Evolutionary conservation across 192 early-diverging fungal genomes (phyloP).

Genomic region (Coemansia sp.): DNA sequence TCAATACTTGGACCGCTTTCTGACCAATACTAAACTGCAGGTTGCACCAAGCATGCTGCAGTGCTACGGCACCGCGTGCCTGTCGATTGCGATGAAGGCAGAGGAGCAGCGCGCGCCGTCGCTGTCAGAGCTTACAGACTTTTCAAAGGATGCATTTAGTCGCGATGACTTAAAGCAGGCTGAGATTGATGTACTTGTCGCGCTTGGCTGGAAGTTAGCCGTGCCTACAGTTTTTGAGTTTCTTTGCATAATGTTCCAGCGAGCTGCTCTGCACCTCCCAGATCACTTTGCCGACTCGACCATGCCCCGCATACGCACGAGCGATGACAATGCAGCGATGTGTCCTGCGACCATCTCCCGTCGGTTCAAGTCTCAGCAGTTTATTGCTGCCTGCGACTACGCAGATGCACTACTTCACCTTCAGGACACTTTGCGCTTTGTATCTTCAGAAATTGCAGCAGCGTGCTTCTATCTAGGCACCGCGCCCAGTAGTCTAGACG

Average conservation of each 20-base stretch:
- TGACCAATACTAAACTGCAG: conserved; percentile 21
- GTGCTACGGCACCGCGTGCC: conserved; percentile 54
- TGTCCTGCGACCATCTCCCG: conserved; percentile 26
- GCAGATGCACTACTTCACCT: conserved; percentile 45
- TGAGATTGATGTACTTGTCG: conserved; percentile 47
- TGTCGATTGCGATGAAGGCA: conserved; percentile 55
- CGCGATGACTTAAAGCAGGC: conserved; percentile 45
- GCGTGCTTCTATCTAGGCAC: conserved; percentile 50
- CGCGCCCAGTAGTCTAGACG: conserved; percentile 25
- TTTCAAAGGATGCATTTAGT: conserved; percentile 51
- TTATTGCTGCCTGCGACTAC: conserved; percentile 40
- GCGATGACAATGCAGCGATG: background rate
- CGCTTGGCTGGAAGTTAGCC: conserved; percentile 48
- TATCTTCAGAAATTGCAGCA: conserved; percentile 44
- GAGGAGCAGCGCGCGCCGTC: conserved; percentile 53
- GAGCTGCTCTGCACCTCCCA: conserved; percentile 36
- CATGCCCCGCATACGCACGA: background rate
- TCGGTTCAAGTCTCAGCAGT: conserved; percentile 31
- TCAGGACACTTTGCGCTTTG: conserved; percentile 27
- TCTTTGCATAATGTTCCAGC: conserved; percentile 44
- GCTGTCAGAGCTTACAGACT: conserved; percentile 45
- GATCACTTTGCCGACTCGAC: conserved; percentile 27
- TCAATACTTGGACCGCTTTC: conserved; percentile 51
- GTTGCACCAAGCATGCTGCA: conserved; percentile 50
- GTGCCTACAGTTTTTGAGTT: conserved; percentile 51